Base-by-base conservation (phyloP, 1,284 basidiomycete genomes). In the Heimioporus punctisporus region DNA sequence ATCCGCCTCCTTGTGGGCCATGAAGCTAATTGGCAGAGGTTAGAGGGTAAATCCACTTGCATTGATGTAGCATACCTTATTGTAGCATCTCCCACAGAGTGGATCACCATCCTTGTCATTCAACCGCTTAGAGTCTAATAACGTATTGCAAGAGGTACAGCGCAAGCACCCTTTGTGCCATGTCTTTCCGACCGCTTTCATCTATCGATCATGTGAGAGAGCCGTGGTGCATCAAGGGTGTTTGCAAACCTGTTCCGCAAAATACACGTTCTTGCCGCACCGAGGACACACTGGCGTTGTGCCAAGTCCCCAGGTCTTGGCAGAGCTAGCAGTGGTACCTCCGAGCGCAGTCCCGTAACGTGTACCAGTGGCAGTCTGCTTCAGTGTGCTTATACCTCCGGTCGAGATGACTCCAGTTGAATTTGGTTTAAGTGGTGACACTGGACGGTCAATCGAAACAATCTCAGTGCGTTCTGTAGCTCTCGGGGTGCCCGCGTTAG, bases 81-180 rank as follows among this genome's bases (percentile, higher is more conserved):
- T 77, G 62, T 92, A 90, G 65, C 90, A 92, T 51, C 82, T 76
- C 52, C 80, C 76, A 60, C 90, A 92, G 43, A 84, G 76, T 25
- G 88, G 86, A 21, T 82, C 77, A 2, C 84, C 88, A 42, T 90
- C 88, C 64, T 87, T 86, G 68, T 92, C 90, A 25, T 86, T 82
- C 55, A 92, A 68, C 28, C 82, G 80, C 42, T 75, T 84, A 37
- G 89, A 87, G 63, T 91, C 89, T 24, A 92, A 73, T 8, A 74
- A 63, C 1, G 85, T 83, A 54, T 76, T 80, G 62, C 90, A 92
- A 59, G 85, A 85, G 6, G 77, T 78, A 64, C 90, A 92, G 23
- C 89, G 75, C 58, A 92, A 69, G 64, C 90, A 92, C n/a, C 72
- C 74, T 65, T 89, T 90, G 60, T 92, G 90, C 69, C 77, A 92